Evolutionary conservation across 257 asterid species (phyloP), one percentile per base, ranked within the genome.

Genomic region (Nicotiana obtusifolia): DNA sequence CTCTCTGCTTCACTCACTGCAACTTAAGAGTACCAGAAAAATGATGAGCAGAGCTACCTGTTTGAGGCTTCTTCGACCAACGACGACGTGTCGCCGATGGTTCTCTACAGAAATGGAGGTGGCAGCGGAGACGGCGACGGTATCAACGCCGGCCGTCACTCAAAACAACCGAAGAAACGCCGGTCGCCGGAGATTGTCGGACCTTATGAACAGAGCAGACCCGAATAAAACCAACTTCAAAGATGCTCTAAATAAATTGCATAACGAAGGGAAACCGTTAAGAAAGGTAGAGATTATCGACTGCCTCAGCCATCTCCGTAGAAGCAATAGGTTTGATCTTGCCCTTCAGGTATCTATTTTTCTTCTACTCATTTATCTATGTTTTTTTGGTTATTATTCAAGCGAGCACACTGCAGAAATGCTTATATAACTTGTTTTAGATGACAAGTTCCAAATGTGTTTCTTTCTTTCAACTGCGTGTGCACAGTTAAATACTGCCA

Each of bases 331-430:
- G 59, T 87, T 64, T 83, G 59, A 24, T 68, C 64, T 86, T 11
- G 93, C 97, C 56, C 90, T 91, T 64, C 92, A 90, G 97, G 97
- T 91, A 19, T 19, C 3, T 37, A 6, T 52, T 35, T 41, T 3
- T n/a, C 26, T 65, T 24, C 37, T 11, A 13, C 3, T 31, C 30
- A 13, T 22, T 10, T 30, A 16, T 41, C 13, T 3, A 8, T 37
- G 47, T 41, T 41, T 9, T 41, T 41, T 3, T 30, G 31, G 49
- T 9, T 41, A 41, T 41, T 41, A 41, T 9, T 41, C 49, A 41
- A 41, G 13, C 4, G 49, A 9, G 13, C 49, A 41, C 49, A 9
- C 49, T 41, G 2, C 49, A 41, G 3, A 41, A 41, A 41, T 41
- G 49, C 49, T 8, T 41, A 9, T 41, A 41, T 41, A 9, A 41